Evolutionary conservation across 176 grass and related monocot species (phyloP), one percentile per base, ranked within the genome.

Genomic region (Musa troglodytarum): DNA sequence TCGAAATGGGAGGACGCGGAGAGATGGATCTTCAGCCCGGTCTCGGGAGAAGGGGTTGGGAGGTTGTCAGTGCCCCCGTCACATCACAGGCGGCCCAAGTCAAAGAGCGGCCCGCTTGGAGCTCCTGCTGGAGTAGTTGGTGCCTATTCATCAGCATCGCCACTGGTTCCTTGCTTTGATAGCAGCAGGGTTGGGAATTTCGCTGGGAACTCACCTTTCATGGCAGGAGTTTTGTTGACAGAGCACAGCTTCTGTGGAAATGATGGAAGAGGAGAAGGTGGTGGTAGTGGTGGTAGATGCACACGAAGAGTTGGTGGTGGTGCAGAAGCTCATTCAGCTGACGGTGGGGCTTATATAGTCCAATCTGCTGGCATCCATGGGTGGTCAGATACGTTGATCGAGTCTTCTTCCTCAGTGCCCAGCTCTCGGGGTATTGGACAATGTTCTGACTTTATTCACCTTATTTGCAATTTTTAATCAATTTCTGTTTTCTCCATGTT

Each of bases 1-100:
- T 98, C 95, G 0, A 98, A 98, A 87, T 98, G 95, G 95, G 95
- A 98, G 75, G 95, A 98, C 63, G 95, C 95, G 2, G 95, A 98
- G 76, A 89, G 85, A 81, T 98, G 95, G 95, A 98, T 98, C 82
- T 85, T 94, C 58, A 98, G 90, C 77, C 95, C 95, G 1, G 85
- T 87, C 72, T 91, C 90, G 8, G 57, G 58, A 14, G 95, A 98
- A 14, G 73, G 71, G 0, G 67, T 65, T 9, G 84, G 65, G 11
- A 94, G 79, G 79, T 83, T 58, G 52, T 69, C 88, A 1, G 15
- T 81, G 11, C 84, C 78, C 10, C 84, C 81, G 70, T 65, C 83
- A 73, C 82, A 82, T 53, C 61, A 81, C 29, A 71, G 81, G 49
- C 75, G 82, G 11, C 90, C 86, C 1, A 88, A 98, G 80, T 90